These are phyloP conservation scores for Agaricus sinodeliciosus DNA, from an alignment of 768 basidiomycete species.

Conservation along the genomic window DNA sequence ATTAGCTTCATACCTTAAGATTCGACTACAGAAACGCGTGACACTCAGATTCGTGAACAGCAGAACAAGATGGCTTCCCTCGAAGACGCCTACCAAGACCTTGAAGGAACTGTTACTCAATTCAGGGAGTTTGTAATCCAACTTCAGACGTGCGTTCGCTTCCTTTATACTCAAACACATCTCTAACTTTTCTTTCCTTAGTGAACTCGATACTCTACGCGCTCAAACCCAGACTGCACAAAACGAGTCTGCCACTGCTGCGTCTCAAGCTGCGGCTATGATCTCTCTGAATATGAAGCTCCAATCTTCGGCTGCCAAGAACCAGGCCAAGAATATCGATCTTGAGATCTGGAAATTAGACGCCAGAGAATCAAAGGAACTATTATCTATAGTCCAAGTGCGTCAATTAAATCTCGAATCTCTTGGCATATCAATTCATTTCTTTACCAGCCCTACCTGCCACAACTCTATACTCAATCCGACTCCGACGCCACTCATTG, in stretches of 20 bases:
- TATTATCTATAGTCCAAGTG: conserved; percentile 81
- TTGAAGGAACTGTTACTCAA: conserved; percentile 82
- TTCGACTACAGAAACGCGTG: conserved; percentile 46
- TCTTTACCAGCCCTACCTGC: conserved; percentile 70
- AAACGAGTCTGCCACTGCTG: conserved; percentile 74
- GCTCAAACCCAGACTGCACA: conserved; percentile 82
- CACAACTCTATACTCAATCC: conserved; percentile 82
- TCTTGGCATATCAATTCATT: background rate
- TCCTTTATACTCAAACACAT: background rate
- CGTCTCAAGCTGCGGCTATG: conserved; percentile 86
- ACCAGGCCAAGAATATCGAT: conserved; percentile 85
- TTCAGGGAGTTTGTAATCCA: conserved; percentile 89
- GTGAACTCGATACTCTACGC: conserved; percentile 82
- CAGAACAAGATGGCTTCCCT: conserved; percentile 55
- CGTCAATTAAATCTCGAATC: background rate
- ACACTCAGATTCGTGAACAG: conserved; percentile 64
- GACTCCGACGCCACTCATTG: conserved; percentile 87
- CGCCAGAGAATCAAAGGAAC: conserved; percentile 73
- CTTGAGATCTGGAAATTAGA: conserved; percentile 84
- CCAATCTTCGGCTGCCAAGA: conserved; percentile 86
- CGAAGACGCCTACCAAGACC: conserved; percentile 78
- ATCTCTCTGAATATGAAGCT: conserved; percentile 93
- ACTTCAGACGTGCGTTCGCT: conserved; percentile 57
- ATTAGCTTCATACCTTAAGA: background rate
- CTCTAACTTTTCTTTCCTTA: conserved; percentile 22